Evolutionary conservation across 106 monocot species (phyloP).

Genomic region (Phalaenopsis equestris): DNA sequence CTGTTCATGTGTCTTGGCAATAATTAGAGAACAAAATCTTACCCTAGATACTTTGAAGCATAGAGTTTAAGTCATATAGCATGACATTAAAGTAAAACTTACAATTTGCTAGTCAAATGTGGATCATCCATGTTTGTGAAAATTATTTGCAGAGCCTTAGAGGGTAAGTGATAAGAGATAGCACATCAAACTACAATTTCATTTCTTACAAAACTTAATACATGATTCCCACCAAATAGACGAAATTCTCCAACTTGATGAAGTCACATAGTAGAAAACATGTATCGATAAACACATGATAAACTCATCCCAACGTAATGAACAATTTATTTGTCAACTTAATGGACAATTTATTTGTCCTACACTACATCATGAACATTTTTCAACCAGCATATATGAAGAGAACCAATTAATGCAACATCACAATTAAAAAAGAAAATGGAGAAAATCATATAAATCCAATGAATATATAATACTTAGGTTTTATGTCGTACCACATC

Average conservation of each 20-base stretch:
- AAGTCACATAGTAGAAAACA: neutral
- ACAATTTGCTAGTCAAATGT: too few species aligned
- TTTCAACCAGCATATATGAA: too few species aligned
- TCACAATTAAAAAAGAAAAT: too few species aligned
- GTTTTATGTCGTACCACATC: conserved; percentile 69
- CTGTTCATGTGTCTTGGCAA: too few species aligned
- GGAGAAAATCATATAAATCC: too few species aligned
- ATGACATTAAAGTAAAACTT: neutral
- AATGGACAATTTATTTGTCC: too few species aligned
- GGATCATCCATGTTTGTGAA: neutral
- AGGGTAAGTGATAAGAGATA: neutral
- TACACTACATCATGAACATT: too few species aligned
- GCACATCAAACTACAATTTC: neutral
- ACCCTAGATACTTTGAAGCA: neutral
- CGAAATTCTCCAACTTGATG: neutral
- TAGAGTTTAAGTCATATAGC: neutral
- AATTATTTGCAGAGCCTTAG: neutral
- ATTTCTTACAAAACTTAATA: neutral
- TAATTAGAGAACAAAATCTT: too few species aligned
- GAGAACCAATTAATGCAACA: too few species aligned
- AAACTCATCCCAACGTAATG: neutral
- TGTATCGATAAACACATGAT: neutral
- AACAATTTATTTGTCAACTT: too few species aligned
- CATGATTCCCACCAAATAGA: neutral
- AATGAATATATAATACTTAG: too few species aligned